These are phyloP conservation scores for Dryas integrifolia DNA, from an alignment of 331 rosid genomes.

Conservation along the genomic window DNA sequence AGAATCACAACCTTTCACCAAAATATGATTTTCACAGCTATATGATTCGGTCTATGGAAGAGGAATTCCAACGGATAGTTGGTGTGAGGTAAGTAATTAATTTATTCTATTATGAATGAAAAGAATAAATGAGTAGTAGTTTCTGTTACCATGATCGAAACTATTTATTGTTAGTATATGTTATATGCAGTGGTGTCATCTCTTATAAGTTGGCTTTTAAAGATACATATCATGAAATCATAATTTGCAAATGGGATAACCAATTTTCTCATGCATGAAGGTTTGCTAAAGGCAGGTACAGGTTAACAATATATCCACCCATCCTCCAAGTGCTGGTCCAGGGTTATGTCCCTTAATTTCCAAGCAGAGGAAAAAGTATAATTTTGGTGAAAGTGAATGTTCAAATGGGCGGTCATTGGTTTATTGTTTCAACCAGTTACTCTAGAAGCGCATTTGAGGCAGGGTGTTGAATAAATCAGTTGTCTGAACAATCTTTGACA, in stretches of 20 bases:
- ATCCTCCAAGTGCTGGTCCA: too few relatives aligned
- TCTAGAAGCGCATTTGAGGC: not conserved
- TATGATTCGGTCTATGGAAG: constrained; percentile 98
- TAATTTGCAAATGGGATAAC: not conserved
- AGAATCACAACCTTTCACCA: constrained; percentile 79
- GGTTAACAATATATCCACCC: too few relatives aligned
- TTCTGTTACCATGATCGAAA: not conserved
- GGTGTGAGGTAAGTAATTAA: constrained; percentile 77
- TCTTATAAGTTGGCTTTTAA: too few relatives aligned
- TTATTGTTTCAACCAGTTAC: not conserved
- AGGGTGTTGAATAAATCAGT: too few relatives aligned
- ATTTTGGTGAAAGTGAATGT: too few relatives aligned
- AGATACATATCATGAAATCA: too few relatives aligned
- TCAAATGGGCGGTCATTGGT: too few relatives aligned
- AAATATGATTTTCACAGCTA: constrained; percentile 94
- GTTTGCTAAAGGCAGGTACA: not conserved
- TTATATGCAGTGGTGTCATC: not conserved
- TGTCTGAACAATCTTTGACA: too few relatives aligned
- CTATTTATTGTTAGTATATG: not conserved
- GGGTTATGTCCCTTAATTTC: too few relatives aligned
- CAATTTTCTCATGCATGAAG: not conserved
- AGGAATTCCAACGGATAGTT: constrained; percentile 92
- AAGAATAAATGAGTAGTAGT: not conserved
- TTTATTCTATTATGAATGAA: not conserved
- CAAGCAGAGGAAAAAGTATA: too few relatives aligned